These are phyloP conservation scores for Collybiopsis confluens DNA, from an alignment of 768 basidiomycete species.

Conservation along the genomic window DNA sequence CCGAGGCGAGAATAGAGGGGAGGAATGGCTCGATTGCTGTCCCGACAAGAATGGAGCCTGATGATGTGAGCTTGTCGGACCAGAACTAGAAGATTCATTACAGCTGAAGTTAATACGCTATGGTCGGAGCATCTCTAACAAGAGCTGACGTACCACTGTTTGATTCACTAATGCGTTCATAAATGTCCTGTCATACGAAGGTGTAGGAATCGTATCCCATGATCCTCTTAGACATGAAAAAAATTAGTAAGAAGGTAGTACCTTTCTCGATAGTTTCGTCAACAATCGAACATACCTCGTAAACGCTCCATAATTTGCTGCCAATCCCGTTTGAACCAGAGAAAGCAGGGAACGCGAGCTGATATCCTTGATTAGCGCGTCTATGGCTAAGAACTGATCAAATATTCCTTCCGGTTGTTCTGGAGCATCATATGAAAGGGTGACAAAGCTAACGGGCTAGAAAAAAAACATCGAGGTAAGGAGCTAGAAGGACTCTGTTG, in stretches of 20 bases:
- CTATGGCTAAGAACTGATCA: conserved; percentile 30
- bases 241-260: conserved; percentile 23
- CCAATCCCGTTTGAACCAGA: too few species aligned
- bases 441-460: conserved; percentile 15
- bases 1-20: conserved; percentile 31
- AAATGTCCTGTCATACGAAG: conserved; percentile 15
- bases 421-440: conserved; percentile 38
- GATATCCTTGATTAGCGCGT: conserved; percentile 27
- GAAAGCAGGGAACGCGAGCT: too few species aligned
- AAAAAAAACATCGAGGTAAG: too few species aligned
- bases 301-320: too few species aligned
- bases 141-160: conserved; percentile 18
- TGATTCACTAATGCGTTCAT: conserved; percentile 24
- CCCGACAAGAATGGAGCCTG: conserved; percentile 22
- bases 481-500: conserved; percentile 13
- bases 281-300: too few species aligned
- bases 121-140: too few species aligned
- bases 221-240: conserved; percentile 11
- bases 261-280: conserved; percentile 37
- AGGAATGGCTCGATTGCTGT: conserved; percentile 37
- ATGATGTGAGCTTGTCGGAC: not conserved
- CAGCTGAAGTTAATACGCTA: too few species aligned
- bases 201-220: conserved; percentile 28
- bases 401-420: conserved; percentile 29
- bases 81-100: too few species aligned